A percentile compares a stretch with the other conserved stretches of the same genome.
phyloP scores from a whole-genome alignment of 2,329 filamentous ascomycete species.

The Colletotrichum sublineola region DNA sequence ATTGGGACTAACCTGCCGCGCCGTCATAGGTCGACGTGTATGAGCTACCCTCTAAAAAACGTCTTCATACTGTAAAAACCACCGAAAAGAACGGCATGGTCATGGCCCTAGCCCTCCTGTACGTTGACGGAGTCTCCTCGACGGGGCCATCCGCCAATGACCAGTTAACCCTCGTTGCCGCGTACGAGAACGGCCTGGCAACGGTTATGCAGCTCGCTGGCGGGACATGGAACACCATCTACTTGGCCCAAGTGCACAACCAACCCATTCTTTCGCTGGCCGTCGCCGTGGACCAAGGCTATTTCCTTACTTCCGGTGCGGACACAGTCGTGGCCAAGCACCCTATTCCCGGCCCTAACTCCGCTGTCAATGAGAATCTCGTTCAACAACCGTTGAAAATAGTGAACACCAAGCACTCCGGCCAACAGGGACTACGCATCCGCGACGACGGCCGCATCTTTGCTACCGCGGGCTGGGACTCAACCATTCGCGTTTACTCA shows the following conservation, averaged over 20 bases:
- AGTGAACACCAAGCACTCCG: slow-evolving; percentile 86
- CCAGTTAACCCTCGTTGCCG: slow-evolving; percentile 74
- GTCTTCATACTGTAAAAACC: slow-evolving; percentile 71
- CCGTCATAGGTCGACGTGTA: slow-evolving; percentile 79
- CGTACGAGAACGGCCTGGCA: slow-evolving; percentile 87
- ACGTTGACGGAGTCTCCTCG: slow-evolving; percentile 53
- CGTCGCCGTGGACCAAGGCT: slow-evolving; percentile 62
- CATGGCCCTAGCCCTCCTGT: slow-evolving; percentile 81
- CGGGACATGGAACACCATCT: slow-evolving; percentile 65
- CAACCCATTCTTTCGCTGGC: slow-evolving; percentile 87
- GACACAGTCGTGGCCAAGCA: slow-evolving; percentile 86
- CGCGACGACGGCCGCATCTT: slow-evolving; percentile 87
- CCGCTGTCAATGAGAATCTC: neutral
- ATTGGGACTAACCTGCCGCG: slow-evolving; percentile 31
- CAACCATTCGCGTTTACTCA: slow-evolving; percentile 83
- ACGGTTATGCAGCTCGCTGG: slow-evolving; percentile 71
- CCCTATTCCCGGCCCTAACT: slow-evolving; percentile 63
- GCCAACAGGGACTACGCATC: slow-evolving; percentile 85
- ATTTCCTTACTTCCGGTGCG: slow-evolving; percentile 84
- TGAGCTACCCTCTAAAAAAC: slow-evolving; percentile 79
- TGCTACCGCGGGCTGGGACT: slow-evolving; percentile 94
- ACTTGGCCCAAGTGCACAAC: slow-evolving; percentile 76
- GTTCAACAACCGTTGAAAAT: slow-evolving; percentile 66
- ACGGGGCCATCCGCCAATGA: slow-evolving; percentile 18
- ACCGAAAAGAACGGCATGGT: slow-evolving; percentile 80